Evolutionary conservation across 192 early-diverging fungal species (phyloP).

Genomic region (Dissophora ornata): DNA sequence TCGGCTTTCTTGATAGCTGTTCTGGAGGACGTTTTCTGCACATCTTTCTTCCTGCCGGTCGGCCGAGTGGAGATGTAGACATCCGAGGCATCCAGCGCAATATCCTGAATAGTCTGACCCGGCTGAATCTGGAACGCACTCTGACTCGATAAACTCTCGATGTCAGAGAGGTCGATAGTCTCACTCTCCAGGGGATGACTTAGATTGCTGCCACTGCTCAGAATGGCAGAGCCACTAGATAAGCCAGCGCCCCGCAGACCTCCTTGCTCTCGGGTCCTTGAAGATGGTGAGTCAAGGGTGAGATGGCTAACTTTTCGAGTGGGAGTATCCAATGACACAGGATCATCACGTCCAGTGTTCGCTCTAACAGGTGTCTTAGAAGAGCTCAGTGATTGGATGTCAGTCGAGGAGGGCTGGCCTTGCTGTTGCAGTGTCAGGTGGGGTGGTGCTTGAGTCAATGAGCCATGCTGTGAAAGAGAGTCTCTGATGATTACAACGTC

Average conservation of each 20-base stretch:
- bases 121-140: conserved; percentile 39
- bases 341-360: not conserved
- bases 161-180: conserved; percentile 4
- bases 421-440: not conserved
- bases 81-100: not conserved
- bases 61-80: not conserved
- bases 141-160: conserved; percentile 37
- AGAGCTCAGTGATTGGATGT: not conserved
- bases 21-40: not conserved
- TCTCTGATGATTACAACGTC: not conserved
- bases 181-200: not conserved
- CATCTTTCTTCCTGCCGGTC: not conserved
- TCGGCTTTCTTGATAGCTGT: not conserved
- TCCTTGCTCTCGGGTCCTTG: conserved; percentile 1
- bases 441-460: not conserved
- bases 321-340: conserved; percentile 43
- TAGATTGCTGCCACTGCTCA: conserved; percentile 4
- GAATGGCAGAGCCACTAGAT: not conserved
- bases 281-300: conserved; percentile 9
- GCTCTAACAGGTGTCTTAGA: not conserved
- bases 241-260: not conserved
- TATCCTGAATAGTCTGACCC: conserved; percentile 14
- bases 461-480: not conserved
- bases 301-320: conserved; percentile 32
- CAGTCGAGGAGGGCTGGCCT: too few species aligned